Conservation (phyloP, 768 basidiomycete species). For the Trametes coccinea region DNA sequence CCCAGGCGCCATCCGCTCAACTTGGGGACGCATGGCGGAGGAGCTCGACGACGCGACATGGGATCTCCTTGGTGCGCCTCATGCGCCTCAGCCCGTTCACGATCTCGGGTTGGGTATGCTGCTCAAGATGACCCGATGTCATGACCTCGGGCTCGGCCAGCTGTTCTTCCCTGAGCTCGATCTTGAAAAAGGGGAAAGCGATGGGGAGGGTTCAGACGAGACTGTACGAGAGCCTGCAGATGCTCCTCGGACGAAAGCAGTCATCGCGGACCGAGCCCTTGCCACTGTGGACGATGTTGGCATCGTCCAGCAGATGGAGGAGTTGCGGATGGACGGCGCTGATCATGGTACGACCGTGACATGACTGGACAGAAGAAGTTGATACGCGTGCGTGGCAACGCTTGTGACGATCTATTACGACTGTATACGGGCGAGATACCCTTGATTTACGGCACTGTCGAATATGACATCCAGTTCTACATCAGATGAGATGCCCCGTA, state of each 20-base stretch:
- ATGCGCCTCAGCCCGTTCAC: constrained; percentile 35
- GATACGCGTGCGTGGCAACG: not conserved
- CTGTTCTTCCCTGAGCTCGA: constrained; percentile 40
- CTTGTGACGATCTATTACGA: not conserved
- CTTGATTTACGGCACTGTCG: not conserved
- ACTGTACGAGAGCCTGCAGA: not conserved
- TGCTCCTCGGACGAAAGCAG: not conserved
- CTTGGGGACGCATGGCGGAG: constrained; percentile 69
- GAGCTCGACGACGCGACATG: constrained; percentile 70
- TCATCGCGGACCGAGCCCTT: too few relatives aligned
- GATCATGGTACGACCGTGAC: not conserved
- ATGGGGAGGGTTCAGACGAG: constrained; percentile 3
- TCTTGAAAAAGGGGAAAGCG: constrained; percentile 8
- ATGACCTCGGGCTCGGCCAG: constrained; percentile 73
- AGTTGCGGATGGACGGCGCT: not conserved
- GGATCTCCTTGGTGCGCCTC: constrained; percentile 51
- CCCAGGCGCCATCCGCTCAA: constrained; percentile 59
- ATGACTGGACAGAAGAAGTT: not conserved
- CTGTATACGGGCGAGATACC: constrained; percentile 5
- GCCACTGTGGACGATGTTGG: not conserved
- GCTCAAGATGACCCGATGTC: constrained; percentile 73
- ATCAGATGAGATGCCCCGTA: not conserved
- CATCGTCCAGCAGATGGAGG: not conserved
- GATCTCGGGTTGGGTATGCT: constrained; percentile 57
- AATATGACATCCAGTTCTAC: not conserved